These are phyloP conservation scores for Daldinia sp. DNA, from an alignment of 2,329 filamentous ascomycete genomes.

Conservation along the genomic window DNA sequence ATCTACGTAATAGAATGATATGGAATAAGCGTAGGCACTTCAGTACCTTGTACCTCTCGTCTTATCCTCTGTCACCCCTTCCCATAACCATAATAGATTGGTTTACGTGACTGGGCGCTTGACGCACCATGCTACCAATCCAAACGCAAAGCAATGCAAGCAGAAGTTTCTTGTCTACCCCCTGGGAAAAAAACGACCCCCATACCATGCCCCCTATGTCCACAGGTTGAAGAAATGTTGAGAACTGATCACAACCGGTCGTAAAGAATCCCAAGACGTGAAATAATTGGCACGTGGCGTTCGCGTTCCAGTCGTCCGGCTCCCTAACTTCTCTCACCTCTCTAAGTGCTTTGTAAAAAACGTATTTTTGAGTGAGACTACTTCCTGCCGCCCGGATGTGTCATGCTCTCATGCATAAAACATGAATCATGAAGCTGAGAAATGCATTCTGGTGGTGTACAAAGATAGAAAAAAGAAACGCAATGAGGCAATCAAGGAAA, in stretches of 20 bases:
- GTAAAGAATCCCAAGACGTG: constrained; percentile 20
- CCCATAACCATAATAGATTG: constrained; percentile 16
- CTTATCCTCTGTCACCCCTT: constrained; percentile 13
- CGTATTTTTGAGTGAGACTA: constrained; percentile 25
- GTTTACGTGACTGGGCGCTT: constrained; percentile 18
- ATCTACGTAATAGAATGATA: constrained; percentile 31
- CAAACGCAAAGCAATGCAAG: background rate
- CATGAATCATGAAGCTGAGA: constrained; percentile 15
- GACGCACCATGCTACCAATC: constrained; percentile 11
- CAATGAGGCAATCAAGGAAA: constrained; percentile 3
- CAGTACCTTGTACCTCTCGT: constrained; percentile 20
- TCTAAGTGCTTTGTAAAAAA: constrained; percentile 23
- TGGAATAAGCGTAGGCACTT: constrained; percentile 18
- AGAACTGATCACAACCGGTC: constrained; percentile 2
- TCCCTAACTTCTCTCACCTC: constrained; percentile 28
- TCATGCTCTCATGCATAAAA: constrained; percentile 28
- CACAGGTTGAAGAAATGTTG: constrained; percentile 5
- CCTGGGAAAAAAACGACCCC: background rate
- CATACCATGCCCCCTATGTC: constrained; percentile 8
- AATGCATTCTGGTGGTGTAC: background rate
- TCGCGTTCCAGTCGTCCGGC: constrained; percentile 21
- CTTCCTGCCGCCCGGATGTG: constrained; percentile 20
- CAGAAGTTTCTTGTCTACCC: constrained; percentile 7
- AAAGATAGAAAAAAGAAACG: constrained; percentile 8
- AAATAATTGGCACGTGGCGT: constrained; percentile 29